Evolutionary conservation across 352 stramenopile species (phyloP).

Genomic region (Pythium guiyangense): DNA sequence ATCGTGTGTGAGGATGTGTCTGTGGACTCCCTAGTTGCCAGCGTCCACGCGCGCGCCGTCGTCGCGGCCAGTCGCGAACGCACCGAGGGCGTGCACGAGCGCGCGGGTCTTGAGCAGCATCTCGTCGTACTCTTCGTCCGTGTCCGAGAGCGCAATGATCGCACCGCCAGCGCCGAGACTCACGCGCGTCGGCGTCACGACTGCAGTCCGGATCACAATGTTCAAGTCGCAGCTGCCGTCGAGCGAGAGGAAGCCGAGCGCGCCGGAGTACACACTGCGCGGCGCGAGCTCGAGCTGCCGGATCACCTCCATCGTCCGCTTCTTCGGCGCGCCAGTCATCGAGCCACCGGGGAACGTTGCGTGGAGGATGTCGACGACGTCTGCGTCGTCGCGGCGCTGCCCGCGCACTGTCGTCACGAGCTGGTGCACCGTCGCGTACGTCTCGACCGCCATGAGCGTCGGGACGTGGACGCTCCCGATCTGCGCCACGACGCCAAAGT

Average conservation of each 20-base stretch:
- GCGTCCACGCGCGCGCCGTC: constrained; percentile 21
- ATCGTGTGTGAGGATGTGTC: too few species aligned
- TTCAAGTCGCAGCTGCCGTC: constrained; percentile 96
- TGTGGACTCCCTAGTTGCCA: background rate
- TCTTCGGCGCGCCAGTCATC: constrained; percentile 98
- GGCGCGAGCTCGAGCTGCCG: constrained; percentile 84
- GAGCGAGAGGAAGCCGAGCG: constrained; percentile 93
- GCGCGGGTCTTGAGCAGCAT: constrained; percentile 89
- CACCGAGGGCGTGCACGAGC: constrained; percentile 54
- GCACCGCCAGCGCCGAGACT: constrained; percentile 93
- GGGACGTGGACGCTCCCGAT: constrained; percentile 91
- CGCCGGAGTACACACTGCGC: constrained; percentile 96
- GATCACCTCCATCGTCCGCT: constrained; percentile 95
- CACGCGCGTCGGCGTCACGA: constrained; percentile 78
- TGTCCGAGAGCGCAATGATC: constrained; percentile 94
- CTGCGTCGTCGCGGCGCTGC: constrained; percentile 33
- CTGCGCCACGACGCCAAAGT: constrained; percentile 92
- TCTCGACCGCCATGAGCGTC: constrained; percentile 94
- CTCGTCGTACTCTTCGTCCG: constrained; percentile 92
- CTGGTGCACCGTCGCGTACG: constrained; percentile 96
- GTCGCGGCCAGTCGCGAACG: constrained; percentile 45
- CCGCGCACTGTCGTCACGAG: constrained; percentile 95
- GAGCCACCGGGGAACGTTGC: constrained; percentile 96
- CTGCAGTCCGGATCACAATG: constrained; percentile 96
- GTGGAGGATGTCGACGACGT: constrained; percentile 89